Base-by-base conservation (phyloP, 129 eudicot species). In the Flaveria trinervia region DNA sequence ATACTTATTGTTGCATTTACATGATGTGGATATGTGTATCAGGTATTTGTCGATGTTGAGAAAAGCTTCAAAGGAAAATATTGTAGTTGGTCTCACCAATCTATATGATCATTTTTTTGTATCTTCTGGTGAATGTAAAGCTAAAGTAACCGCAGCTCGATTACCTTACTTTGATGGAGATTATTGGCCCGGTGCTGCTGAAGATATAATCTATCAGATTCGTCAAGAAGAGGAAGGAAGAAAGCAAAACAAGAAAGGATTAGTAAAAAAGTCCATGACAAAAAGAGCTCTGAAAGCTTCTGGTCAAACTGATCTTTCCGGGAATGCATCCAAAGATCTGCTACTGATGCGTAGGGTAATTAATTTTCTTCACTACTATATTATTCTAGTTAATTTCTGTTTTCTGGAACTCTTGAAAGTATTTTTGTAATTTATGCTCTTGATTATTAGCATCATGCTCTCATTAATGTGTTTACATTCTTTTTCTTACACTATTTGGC, bases 181-280 rank as follows among this genome's bases (percentile, higher is more conserved):
- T 74, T 95, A 91, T 84, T 95, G 97, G 97, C 99, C 99, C 46
- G 99, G 96, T 76, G 97, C 99, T 76, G 99, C 99, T 4, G 99
- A 95, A 83, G 99, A 95, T 78, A 91, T 92, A 49, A 83, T 95
- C 65, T 76, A 79, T 78, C 92, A 88, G 84, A 82, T 95, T 76
- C 92, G 80, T 51, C 92, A 88, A 84, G 99, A 91, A 81, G 97
- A 92, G 61, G 96, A 91, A 73, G 96, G 92, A 41, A 91, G 89
- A 81, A 95, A 95, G 76, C 88, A 57, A 64, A 77, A 80, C 67
- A 92, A 88, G 87, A 92, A 88, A 84, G 99, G 99, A 65, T 30
- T 80, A 20, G 75, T 76, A n/a, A 92, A 91, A 56, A 95, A 92
- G 76, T 71, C 81, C 48, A 73, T 92, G 10, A 87, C 96, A 54